Evolutionary conservation across 305 asterid genomes (phyloP).

Genomic region (Solanum hybrid): DNA sequence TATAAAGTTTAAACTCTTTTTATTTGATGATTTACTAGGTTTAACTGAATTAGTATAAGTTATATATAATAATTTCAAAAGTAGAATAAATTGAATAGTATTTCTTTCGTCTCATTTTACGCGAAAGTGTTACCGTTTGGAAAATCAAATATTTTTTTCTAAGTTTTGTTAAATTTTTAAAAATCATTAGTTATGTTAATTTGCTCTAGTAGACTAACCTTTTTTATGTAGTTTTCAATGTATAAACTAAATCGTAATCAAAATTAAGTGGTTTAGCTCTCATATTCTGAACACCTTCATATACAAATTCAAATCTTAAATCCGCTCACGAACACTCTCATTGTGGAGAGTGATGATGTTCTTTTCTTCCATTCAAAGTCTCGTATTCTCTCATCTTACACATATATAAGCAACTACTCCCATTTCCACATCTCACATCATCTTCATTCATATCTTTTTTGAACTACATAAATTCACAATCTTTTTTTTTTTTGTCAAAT

Average conservation of each 20-base stretch:
- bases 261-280: neutral
- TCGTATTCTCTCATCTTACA: neutral
- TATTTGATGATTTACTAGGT: neutral
- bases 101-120: neutral
- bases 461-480: neutral
- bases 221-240: neutral
- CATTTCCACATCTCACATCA: neutral
- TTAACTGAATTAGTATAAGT: neutral
- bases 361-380: constrained; percentile 6
- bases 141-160: neutral
- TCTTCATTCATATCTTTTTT: neutral
- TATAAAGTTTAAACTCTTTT: neutral
- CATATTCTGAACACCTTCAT: neutral
- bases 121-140: rapidly evolving
- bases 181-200: neutral
- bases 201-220: neutral
- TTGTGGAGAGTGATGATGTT: neutral
- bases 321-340: neutral
- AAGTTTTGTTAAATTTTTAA: neutral
- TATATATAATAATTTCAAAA: neutral
- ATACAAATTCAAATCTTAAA: neutral
- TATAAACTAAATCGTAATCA: neutral
- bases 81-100: neutral
- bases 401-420: neutral
- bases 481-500: neutral